A percentile compares a stretch with the other conserved stretches of the same genome.
These are phyloP conservation scores for Pleurotus giganteus DNA, from an alignment of 768 basidiomycete genomes.

Conservation along the genomic window DNA sequence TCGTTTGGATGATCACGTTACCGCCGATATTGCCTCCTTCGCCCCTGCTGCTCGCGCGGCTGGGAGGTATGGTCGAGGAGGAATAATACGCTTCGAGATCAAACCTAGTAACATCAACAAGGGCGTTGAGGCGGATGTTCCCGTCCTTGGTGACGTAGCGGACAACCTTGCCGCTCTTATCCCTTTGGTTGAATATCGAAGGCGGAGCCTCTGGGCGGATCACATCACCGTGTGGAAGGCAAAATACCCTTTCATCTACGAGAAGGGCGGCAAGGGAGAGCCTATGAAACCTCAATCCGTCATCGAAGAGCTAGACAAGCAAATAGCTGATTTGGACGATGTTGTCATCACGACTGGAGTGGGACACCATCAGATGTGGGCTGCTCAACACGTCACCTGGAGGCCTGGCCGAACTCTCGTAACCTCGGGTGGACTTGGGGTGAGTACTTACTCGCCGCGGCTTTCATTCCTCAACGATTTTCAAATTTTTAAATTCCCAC, in stretches of 20 bases:
- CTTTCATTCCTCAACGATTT: conserved; percentile 6
- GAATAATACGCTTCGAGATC: conserved; percentile 99
- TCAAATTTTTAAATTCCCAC: conserved; percentile 2
- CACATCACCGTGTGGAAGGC: conserved; percentile 84
- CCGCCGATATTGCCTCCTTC: conserved; percentile 84
- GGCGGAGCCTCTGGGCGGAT: conserved; percentile 77
- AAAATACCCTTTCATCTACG: conserved; percentile 87
- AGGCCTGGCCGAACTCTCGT: conserved; percentile 82
- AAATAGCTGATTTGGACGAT: conserved; percentile 74
- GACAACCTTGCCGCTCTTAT: conserved; percentile 79
- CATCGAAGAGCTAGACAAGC: conserved; percentile 85
- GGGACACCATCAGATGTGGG: conserved; percentile 99
- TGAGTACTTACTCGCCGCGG: conserved; percentile 38
- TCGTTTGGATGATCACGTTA: conserved; percentile 97
- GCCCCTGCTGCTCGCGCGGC: conserved; percentile 90
- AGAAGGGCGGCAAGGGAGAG: conserved; percentile 52
- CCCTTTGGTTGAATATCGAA: conserved; percentile 63
- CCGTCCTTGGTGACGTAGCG: conserved; percentile 91
- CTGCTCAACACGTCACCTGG: conserved; percentile 93
- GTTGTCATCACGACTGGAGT: conserved; percentile 92
- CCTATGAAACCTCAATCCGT: conserved; percentile 96
- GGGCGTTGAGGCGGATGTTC: conserved; percentile 90
- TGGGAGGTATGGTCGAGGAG: conserved; percentile 80
- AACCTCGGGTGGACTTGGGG: conserved; percentile 92
- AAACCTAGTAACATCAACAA: conserved; percentile 99